A percentile compares a stretch with the other conserved stretches of the same genome.
phyloP scores from a whole-genome alignment of 106 monocot genomes.

The Triglochin maritima region DNA sequence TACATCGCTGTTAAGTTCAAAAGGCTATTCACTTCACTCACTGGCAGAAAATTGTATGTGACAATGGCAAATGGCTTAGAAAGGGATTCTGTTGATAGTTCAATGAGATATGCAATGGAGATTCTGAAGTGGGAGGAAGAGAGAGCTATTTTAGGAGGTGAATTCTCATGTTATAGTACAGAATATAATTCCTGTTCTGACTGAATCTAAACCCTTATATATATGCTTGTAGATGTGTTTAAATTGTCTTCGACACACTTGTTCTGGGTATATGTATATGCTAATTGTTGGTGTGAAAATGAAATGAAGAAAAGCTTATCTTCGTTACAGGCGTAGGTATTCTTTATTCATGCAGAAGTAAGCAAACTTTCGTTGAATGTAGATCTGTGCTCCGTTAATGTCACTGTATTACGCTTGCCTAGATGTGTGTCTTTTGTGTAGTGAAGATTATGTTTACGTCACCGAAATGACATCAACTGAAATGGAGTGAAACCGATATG shows the following conservation, averaged over 20 bases:
- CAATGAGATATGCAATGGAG: constrained; percentile 63
- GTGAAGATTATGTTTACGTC: too few relatives aligned
- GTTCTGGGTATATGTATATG: background rate
- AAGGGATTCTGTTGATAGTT: constrained; percentile 37
- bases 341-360: too few relatives aligned
- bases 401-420: too few relatives aligned
- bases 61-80: constrained; percentile 42
- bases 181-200: constrained; percentile 43
- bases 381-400: too few relatives aligned
- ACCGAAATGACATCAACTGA: too few relatives aligned
- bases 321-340: too few relatives aligned
- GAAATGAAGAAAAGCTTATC: too few relatives aligned
- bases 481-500: too few relatives aligned
- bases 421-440: too few relatives aligned
- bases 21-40: constrained; percentile 40
- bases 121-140: constrained; percentile 87
- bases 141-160: constrained; percentile 22
- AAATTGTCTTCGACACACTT: background rate
- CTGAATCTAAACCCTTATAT: constrained; percentile 7
- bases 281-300: too few relatives aligned
- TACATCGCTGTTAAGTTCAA: constrained; percentile 77
- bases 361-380: too few relatives aligned
- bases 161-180: constrained; percentile 38
- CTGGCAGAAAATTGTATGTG: constrained; percentile 62
- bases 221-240: background rate